These are phyloP conservation scores for Mrakia gelida DNA, from an alignment of 768 basidiomycete genomes.

Conservation along the genomic window DNA sequence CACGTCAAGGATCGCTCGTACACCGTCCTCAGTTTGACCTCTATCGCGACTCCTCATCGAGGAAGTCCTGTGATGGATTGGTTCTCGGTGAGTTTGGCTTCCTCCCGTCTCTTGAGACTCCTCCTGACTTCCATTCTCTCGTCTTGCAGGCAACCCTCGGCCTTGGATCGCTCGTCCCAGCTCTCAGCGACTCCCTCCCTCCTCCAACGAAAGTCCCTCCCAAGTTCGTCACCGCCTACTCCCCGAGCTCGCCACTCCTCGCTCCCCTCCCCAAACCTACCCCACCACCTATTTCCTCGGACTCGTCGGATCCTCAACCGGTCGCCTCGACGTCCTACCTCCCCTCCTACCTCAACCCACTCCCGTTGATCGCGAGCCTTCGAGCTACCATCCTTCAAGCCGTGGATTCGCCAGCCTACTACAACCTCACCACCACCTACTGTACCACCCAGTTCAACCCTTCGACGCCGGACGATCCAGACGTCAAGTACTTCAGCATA, in stretches of 20 bases:
- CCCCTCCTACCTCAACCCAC: constrained; percentile 20
- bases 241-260: constrained; percentile 49
- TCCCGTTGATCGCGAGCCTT: constrained; percentile 53
- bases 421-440: constrained; percentile 81
- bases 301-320: neutral
- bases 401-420: constrained; percentile 94
- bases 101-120: neutral
- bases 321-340: constrained; percentile 11
- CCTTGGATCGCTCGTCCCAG: constrained; percentile 54
- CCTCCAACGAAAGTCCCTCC: constrained; percentile 31
- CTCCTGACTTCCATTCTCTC: neutral
- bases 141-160: constrained; percentile 74
- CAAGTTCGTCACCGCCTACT: constrained; percentile 43
- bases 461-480: constrained; percentile 56
- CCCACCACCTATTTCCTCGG: neutral
- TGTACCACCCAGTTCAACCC: constrained; percentile 50
- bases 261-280: constrained; percentile 17
- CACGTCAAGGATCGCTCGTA: constrained; percentile 73
- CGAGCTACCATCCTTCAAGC: constrained; percentile 76
- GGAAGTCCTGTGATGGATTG: constrained; percentile 98
- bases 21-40: constrained; percentile 78
- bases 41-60: constrained; percentile 90
- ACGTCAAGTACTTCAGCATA: constrained; percentile 92
- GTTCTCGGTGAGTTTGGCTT: constrained; percentile 65
- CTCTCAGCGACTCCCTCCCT: constrained; percentile 35